Percentiles rank a stretch among this genome's conserved stretches.
Evolutionary conservation across 345 rosid genomes (phyloP).

Genomic region (Bruguiera gymnorhiza): DNA sequence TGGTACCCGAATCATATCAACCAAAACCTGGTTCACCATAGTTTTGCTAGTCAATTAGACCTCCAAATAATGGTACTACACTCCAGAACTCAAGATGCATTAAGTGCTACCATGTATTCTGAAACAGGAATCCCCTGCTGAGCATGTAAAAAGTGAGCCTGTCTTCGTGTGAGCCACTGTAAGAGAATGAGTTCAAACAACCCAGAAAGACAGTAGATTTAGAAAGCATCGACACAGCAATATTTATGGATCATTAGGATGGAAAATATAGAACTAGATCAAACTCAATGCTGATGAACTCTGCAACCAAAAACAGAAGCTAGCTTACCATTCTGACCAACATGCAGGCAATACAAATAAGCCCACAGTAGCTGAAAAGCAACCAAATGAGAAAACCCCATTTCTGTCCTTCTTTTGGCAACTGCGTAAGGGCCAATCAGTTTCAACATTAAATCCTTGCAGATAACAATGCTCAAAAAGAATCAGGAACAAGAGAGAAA

Average conservation of each 20-base stretch:
- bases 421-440: conserved; percentile 36
- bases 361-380: conserved; percentile 91
- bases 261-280: not conserved
- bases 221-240: not conserved
- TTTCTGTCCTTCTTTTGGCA: conserved; percentile 92
- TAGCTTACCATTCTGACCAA: conserved; percentile 68
- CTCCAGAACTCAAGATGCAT: conserved; percentile 10
- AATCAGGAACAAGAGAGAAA: not conserved
- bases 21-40: conserved; percentile 58
- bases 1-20: conserved; percentile 92
- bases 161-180: conserved; percentile 87
- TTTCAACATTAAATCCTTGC: conserved; percentile 8
- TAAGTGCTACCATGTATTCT: conserved; percentile 74
- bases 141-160: conserved; percentile 75
- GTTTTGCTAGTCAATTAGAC: not conserved
- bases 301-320: not conserved
- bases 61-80: not conserved
- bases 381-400: conserved; percentile 99
- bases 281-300: not conserved
- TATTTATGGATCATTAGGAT: not conserved
- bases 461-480: not conserved
- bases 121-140: conserved; percentile 95
- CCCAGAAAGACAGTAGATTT: not conserved
- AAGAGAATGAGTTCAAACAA: conserved; percentile 7
- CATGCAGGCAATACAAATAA: conserved; percentile 75